Evolutionary conservation across 2,329 filamentous ascomycete genomes (phyloP).

Genomic region (Colletotrichum lupini): DNA sequence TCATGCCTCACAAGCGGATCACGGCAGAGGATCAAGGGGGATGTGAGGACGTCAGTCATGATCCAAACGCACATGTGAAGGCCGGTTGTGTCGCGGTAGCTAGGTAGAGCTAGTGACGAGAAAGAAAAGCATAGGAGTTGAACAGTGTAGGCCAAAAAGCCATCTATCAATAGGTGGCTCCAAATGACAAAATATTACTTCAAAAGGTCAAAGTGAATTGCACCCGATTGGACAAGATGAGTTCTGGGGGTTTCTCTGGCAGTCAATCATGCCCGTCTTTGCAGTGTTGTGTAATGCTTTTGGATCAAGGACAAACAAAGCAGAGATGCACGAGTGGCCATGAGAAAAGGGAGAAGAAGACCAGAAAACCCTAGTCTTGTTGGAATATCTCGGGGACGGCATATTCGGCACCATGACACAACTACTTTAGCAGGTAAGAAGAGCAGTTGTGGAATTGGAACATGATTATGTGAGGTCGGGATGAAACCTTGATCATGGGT

Average conservation of each 20-base stretch:
- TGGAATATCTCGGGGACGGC: neutral
- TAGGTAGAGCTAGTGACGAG: conserved; percentile 11
- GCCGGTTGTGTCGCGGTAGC: conserved; percentile 12
- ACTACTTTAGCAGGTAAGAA: neutral
- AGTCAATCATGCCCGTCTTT: neutral
- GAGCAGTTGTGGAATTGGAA: neutral
- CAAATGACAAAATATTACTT: conserved; percentile 33
- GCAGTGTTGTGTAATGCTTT: neutral
- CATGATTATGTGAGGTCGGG: neutral
- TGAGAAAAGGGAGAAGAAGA: conserved; percentile 22
- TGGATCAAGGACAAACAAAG: neutral
- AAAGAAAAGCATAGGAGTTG: conserved; percentile 14
- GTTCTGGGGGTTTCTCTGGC: neutral
- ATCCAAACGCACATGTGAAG: conserved; percentile 30
- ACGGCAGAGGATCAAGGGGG: conserved; percentile 2
- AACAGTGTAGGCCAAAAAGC: conserved; percentile 28
- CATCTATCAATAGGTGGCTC: conserved; percentile 31
- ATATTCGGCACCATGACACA: conserved; percentile 2
- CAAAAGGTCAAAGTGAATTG: neutral
- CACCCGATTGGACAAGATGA: neutral
- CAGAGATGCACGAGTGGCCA: conserved; percentile 13
- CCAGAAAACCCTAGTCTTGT: conserved; percentile 21
- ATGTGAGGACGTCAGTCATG: conserved; percentile 9
- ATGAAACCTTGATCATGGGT: neutral
- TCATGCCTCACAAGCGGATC: neutral